These are phyloP conservation scores for Fusarium graminum DNA, from an alignment of 2,329 filamentous ascomycete species.

Conservation along the genomic window DNA sequence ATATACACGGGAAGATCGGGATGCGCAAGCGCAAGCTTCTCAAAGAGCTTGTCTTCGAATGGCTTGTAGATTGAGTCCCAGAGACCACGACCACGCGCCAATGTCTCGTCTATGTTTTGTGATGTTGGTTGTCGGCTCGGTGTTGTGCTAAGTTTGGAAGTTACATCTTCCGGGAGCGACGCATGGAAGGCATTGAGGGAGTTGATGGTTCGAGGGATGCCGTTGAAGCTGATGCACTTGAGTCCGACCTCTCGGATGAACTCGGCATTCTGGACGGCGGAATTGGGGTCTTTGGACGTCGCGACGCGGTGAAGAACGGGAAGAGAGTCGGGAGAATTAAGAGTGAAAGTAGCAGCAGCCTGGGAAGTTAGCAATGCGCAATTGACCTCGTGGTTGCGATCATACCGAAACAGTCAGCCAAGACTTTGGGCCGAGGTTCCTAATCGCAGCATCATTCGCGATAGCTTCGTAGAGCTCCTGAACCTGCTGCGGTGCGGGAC, in stretches of 20 bases:
- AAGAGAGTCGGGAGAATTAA: slow-evolving; percentile 86
- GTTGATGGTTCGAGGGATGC: slow-evolving; percentile 87
- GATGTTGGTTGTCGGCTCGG: slow-evolving; percentile 67
- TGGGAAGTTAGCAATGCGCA: slow-evolving; percentile 50
- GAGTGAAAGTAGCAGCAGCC: slow-evolving; percentile 86
- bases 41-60: slow-evolving; percentile 77
- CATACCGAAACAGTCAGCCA: slow-evolving; percentile 76
- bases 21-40: slow-evolving; percentile 79
- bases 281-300: slow-evolving; percentile 42
- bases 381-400: not conserved
- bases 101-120: slow-evolving; percentile 66
- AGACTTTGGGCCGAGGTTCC: slow-evolving; percentile 71
- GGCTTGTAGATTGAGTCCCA: slow-evolving; percentile 85
- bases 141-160: slow-evolving; percentile 64
- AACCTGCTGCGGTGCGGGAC: slow-evolving; percentile 73
- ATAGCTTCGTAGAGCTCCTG: slow-evolving; percentile 74
- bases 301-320: slow-evolving; percentile 70
- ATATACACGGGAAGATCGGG: slow-evolving; percentile 87
- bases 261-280: slow-evolving; percentile 68
- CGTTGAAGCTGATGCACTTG: slow-evolving; percentile 85
- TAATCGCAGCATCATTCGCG: slow-evolving; percentile 70
- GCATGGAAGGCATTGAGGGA: slow-evolving; percentile 78
- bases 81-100: slow-evolving; percentile 71
- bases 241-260: slow-evolving; percentile 81
- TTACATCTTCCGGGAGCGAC: slow-evolving; percentile 69